These are phyloP conservation scores for Penicillium daleae DNA, from an alignment of 495 filamentous ascomycete species.

Conservation along the genomic window DNA sequence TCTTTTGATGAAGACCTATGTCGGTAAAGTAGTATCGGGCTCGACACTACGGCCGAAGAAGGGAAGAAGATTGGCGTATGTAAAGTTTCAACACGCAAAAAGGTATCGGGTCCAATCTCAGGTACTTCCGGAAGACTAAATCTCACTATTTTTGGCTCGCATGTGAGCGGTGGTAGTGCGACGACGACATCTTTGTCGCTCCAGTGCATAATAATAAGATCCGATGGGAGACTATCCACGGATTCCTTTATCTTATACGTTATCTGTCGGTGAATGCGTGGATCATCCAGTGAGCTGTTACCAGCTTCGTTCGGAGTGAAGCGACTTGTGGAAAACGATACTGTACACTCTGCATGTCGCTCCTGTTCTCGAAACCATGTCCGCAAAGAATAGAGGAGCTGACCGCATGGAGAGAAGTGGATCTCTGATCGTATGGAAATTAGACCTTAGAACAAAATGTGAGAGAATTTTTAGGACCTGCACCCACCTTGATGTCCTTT, in stretches of 20 bases:
- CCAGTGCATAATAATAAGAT: neutral
- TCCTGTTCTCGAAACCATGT: neutral
- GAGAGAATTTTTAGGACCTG: neutral
- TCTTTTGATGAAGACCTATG: slow-evolving; percentile 1
- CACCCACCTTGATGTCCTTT: neutral
- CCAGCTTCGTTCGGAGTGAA: neutral
- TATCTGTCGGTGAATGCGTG: neutral
- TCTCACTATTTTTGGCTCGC: neutral
- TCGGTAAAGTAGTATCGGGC: neutral
- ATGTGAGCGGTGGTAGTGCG: neutral
- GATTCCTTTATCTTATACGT: neutral
- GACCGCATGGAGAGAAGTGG: neutral
- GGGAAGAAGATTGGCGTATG: neutral
- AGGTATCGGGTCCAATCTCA: neutral
- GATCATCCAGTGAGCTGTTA: neutral
- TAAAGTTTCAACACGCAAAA: neutral
- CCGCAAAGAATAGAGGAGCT: neutral
- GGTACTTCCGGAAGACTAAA: neutral
- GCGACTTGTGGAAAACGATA: neutral
- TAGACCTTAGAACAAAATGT: neutral
- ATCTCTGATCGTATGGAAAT: neutral
- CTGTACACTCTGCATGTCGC: neutral
- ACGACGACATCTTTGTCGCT: neutral
- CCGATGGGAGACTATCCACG: neutral
- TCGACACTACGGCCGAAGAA: neutral